A percentile compares a stretch with the other conserved stretches of the same genome.
Conservation (phyloP, 495 filamentous ascomycete genomes). For the Tricharina praecox region DNA sequence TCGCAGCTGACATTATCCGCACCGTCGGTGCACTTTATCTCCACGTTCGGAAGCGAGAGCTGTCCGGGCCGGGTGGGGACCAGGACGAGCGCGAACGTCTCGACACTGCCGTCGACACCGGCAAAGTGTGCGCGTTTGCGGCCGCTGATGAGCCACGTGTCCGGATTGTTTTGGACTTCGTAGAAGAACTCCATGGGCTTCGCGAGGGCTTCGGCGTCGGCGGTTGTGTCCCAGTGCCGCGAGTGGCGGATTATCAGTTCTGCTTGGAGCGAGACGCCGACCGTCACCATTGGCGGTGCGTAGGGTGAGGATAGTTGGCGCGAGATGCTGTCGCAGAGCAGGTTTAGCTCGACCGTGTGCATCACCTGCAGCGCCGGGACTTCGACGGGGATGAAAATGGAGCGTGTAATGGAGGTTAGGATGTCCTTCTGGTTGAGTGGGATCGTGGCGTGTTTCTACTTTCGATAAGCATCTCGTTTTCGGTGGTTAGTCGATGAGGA, state of each 20-base stretch:
- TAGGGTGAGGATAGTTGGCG: slow-evolving; percentile 26
- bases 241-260: slow-evolving; percentile 61
- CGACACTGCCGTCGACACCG: slow-evolving; percentile 31
- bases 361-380: slow-evolving; percentile 74
- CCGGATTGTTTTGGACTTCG: slow-evolving; percentile 57
- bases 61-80: slow-evolving; percentile 64
- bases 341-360: slow-evolving; percentile 59
- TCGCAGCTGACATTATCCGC: slow-evolving; percentile 37
- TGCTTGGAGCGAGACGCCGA: slow-evolving; percentile 35
- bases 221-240: slow-evolving; percentile 49
- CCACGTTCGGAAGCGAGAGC: slow-evolving; percentile 57
- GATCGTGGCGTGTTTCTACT: not conserved
- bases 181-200: slow-evolving; percentile 61
- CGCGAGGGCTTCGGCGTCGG: slow-evolving; percentile 26
- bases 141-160: slow-evolving; percentile 74
- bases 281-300: slow-evolving; percentile 21
- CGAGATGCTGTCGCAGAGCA: slow-evolving; percentile 28
- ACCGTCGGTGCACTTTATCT: slow-evolving; percentile 38
- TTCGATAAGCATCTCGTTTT: not conserved
- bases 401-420: slow-evolving; percentile 21
- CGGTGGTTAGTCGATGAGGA: not conserved
- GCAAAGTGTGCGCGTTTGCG: slow-evolving; percentile 46
- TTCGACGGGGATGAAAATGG: slow-evolving; percentile 59
- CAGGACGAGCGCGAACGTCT: slow-evolving; percentile 43
- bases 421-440: slow-evolving; percentile 8